phyloP scores from a whole-genome alignment of 2,329 filamentous ascomycete species.

The Byssoonygena ceratinophila region DNA sequence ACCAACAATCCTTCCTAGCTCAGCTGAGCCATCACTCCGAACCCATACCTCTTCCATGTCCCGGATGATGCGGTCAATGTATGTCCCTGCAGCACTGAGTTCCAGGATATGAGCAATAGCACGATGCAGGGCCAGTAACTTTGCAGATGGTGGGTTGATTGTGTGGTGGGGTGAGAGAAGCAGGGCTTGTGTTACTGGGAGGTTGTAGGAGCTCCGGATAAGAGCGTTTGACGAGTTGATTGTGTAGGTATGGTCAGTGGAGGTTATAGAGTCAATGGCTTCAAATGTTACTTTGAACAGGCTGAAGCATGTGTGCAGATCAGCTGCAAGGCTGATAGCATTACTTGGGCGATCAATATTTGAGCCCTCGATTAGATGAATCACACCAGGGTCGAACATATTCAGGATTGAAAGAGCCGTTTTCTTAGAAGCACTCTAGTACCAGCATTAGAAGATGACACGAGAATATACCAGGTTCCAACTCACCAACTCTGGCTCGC shows the following conservation, averaged over 20 bases:
- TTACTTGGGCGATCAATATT: no score
- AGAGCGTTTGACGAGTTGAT: slow-evolving; percentile 10
- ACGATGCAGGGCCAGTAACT: slow-evolving; percentile 8
- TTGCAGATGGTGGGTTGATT: slow-evolving; percentile 21
- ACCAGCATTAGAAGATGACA: no score
- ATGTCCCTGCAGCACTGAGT: slow-evolving; percentile 19
- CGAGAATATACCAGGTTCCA: no score
- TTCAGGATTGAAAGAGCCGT: no score
- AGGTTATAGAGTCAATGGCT: slow-evolving; percentile 6
- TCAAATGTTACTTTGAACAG: slow-evolving; percentile 10
- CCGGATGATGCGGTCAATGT: slow-evolving; percentile 18
- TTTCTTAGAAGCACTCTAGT: no score
- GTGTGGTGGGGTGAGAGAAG: slow-evolving; percentile 21
- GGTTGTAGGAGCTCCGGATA: not conserved
- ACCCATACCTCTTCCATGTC: slow-evolving; percentile 24
- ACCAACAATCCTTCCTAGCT: not conserved
- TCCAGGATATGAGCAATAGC: slow-evolving; percentile 18
- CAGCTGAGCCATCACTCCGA: slow-evolving; percentile 18
- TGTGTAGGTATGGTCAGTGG: slow-evolving; percentile 6
- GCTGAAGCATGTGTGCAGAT: slow-evolving; percentile 18
- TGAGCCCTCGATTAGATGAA: no score
- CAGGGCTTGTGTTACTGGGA: slow-evolving; percentile 12
- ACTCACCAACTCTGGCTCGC: not conserved
- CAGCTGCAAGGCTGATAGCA: no score
- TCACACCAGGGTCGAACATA: no score